phyloP scores from a whole-genome alignment of 192 early-diverging fungal genomes.

The Chytriomyces confervae region DNA sequence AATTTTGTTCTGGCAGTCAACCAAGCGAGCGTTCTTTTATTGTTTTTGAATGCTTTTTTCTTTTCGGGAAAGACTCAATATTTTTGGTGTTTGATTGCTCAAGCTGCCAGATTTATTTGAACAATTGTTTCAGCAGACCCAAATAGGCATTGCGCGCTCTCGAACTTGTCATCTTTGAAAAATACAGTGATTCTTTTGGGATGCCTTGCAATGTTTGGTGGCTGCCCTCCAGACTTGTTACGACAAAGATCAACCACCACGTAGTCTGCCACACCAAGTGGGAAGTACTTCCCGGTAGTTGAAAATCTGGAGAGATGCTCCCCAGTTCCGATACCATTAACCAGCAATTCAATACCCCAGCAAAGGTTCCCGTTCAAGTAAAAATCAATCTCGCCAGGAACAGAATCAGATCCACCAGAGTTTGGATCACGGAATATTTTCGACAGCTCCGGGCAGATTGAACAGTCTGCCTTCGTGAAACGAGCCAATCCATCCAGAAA shows the following conservation, averaged over 20 bases:
- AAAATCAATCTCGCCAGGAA: slow-evolving; percentile 38
- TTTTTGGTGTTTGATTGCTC: too few relatives aligned
- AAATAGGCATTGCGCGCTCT: slow-evolving; percentile 20
- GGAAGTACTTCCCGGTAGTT: slow-evolving; percentile 29
- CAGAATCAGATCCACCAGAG: slow-evolving; percentile 1
- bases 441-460: slow-evolving; percentile 30
- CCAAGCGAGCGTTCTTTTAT: too few relatives aligned
- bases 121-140: neutral
- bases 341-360: slow-evolving; percentile 35
- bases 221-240: slow-evolving; percentile 24
- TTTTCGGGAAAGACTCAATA: too few relatives aligned
- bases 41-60: too few relatives aligned
- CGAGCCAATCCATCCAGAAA: slow-evolving; percentile 25
- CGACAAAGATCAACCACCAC: slow-evolving; percentile 14
- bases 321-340: slow-evolving; percentile 24
- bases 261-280: slow-evolving; percentile 28
- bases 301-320: slow-evolving; percentile 27
- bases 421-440: slow-evolving; percentile 27
- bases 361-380: slow-evolving; percentile 35
- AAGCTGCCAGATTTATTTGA: too few relatives aligned
- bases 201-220: slow-evolving; percentile 14
- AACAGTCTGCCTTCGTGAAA: slow-evolving; percentile 23
- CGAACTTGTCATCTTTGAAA: neutral
- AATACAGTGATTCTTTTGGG: slow-evolving; percentile 8
- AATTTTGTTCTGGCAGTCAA: too few relatives aligned